Evolutionary conservation across 108 stramenopile genomes (phyloP), one percentile per base, ranked within the genome.

Genomic region (Fistulifera pelliculosa): DNA sequence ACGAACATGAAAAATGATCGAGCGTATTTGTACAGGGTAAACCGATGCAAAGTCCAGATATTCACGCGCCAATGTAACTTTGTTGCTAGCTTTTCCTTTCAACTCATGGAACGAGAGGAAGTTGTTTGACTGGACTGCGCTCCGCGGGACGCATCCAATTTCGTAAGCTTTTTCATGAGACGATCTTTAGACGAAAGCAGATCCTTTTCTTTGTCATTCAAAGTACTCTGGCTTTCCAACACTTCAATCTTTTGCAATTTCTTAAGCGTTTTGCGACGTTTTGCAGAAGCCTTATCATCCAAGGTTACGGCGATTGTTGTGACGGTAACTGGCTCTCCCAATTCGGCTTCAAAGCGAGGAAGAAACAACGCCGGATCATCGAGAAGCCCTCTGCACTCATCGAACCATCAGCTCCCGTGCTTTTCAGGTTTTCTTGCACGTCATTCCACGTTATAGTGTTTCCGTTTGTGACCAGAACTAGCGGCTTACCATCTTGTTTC

Each of bases 341-440:
- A 11, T 21, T 17, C 11, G 21, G 21, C 44, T 21, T 45, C 11
- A 27, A 69, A 66, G 28, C 81, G 70, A 24, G 56, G 56, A 26
- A 87, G 55, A 62, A 79, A 96, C 41, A 96, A 48, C 15, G 95
- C 90, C 3, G 95, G 95, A 81, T 96, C 75, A 59, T 96, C 80
- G 40, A 96, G 14, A 96, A 78, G 5, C 92, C 95, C 53, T 96
- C 95, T 0, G 95, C 95, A 61, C 74, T 81, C 95, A 96, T 96
- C 19, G 94, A 70, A 2, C 95, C 95, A 63, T 90, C 83, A 4
- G 92, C 88, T 0, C 59, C 58, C 2, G 95, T 96, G 2, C 38
- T 2, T 56, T 78, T 57, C 35, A 80, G 48, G 57, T 91, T 93
- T 11, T 61, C 26, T 1, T 67, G 65, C 8, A 87, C 87, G 62